phyloP scores from a whole-genome alignment of 148 eudicot genomes.

The Camellia lanceoleosa region DNA sequence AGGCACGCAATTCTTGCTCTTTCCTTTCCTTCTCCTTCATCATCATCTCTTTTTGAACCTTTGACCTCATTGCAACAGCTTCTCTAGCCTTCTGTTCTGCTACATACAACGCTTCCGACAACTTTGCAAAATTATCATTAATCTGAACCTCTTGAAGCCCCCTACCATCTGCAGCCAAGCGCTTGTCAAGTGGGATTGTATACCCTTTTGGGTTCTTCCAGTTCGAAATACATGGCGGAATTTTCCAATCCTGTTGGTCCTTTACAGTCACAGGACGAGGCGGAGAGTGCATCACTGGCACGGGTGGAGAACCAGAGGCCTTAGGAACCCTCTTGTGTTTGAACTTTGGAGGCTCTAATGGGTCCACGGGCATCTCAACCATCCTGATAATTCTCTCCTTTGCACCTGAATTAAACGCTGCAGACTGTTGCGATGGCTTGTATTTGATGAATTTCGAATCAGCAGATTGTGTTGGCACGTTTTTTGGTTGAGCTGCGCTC shows the following conservation, averaged over 20 bases:
- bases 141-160: constrained; percentile 77
- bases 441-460: constrained; percentile 79
- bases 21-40: constrained; percentile 63
- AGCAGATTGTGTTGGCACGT: constrained; percentile 60
- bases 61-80: constrained; percentile 67
- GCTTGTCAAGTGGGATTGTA: constrained; percentile 80
- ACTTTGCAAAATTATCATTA: constrained; percentile 70
- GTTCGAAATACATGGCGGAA: constrained; percentile 86
- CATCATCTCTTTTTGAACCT: constrained; percentile 64
- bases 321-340: constrained; percentile 84
- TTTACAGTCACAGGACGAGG: constrained; percentile 87
- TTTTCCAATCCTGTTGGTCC: constrained; percentile 87
- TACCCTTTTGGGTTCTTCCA: constrained; percentile 94
- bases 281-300: constrained; percentile 80
- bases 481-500: constrained; percentile 88
- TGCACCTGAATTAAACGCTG: constrained; percentile 75
- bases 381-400: constrained; percentile 75
- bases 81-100: constrained; percentile 81
- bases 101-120: constrained; percentile 68
- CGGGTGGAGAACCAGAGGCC: constrained; percentile 86
- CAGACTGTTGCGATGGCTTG: constrained; percentile 70
- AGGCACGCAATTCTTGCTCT: constrained; percentile 56
- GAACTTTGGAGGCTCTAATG: constrained; percentile 84
- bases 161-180: constrained; percentile 87
- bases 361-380: constrained; percentile 90